phyloP scores from a whole-genome alignment of 257 asterid species.

The Penstemon eatonii region DNA sequence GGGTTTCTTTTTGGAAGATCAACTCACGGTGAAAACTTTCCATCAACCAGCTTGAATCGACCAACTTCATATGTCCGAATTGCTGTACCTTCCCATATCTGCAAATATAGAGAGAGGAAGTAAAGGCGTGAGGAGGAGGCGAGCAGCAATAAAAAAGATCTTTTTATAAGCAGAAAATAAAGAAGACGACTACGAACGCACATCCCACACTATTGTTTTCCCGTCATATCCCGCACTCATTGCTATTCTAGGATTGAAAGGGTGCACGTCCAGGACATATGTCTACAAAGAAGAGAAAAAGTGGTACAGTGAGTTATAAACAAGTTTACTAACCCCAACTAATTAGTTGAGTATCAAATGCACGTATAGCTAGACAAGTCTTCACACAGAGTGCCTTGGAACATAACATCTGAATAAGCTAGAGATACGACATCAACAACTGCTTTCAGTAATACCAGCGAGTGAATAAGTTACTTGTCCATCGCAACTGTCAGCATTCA shows the following conservation, averaged over 20 bases:
- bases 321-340: too few species aligned
- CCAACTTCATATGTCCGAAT: constrained; percentile 82
- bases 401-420: too few species aligned
- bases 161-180: constrained; percentile 20
- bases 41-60: constrained; percentile 87
- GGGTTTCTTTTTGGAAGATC: constrained; percentile 19
- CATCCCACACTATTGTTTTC: constrained; percentile 97
- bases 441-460: too few species aligned
- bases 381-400: too few species aligned
- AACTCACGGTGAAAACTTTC: constrained; percentile 98
- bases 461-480: too few species aligned
- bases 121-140: constrained; percentile 21
- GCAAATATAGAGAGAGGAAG: constrained; percentile 27
- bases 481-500: too few species aligned
- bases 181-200: constrained; percentile 46
- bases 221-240: constrained; percentile 99
- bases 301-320: too few species aligned
- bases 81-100: constrained; percentile 98
- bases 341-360: too few species aligned
- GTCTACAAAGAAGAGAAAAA: constrained; percentile 45
- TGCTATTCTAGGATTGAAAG: constrained; percentile 96
- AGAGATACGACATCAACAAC: too few species aligned
- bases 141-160: constrained; percentile 20
- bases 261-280: constrained; percentile 97
- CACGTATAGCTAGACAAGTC: too few species aligned